Evolutionary conservation across 176 grass and related monocot genomes (phyloP), one percentile per base, ranked within the genome.

Genomic region (Ananas comosus): DNA sequence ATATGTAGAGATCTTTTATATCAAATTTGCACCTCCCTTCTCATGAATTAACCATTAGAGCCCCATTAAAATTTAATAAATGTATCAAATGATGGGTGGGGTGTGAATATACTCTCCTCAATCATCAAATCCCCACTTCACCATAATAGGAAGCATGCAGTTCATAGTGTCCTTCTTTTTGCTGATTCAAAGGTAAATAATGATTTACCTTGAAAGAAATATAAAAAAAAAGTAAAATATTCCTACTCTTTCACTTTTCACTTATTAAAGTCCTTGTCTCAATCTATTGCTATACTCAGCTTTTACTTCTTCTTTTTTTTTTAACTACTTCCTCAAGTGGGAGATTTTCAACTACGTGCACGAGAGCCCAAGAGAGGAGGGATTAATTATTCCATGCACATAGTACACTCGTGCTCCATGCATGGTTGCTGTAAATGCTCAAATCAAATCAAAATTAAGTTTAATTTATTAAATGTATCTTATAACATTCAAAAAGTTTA

Each of bases 291-390:
- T 53, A 51, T 18, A 12, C 69, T 51, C 49, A 63, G 50, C 64
- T 25, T 63, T 22, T 51, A 23, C 49, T 64, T 23, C 10, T 12
- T 53, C 16, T 51, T 29, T 50, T 70, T 70, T 64, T 66, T 77
- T 77, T 54, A 51, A 64, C 56, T 79, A 54, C 56, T 72, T 24
- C 64, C 67, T 79, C 51, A 49, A 67, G 70, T 9, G 24, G 42
- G 28, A 49, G 23, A 19, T 79, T 79, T 78, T 79, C 70, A 79
- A 79, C 77, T 63, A 71, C 79, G 75, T 81, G 79, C 79, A 81
- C 75, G 71, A 50, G 13, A 33, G 12, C 69, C 51, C 48, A 51
- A 64, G 17, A 9, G 56, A 22, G 5, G 56, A 18, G 56, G 56
- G 56, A 61, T n/a, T 19, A 21, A 42, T 42, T 42, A 7, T 42